phyloP scores from a whole-genome alignment of 1,139 yeast genomes.

The Yamadazyma siamensis region DNA sequence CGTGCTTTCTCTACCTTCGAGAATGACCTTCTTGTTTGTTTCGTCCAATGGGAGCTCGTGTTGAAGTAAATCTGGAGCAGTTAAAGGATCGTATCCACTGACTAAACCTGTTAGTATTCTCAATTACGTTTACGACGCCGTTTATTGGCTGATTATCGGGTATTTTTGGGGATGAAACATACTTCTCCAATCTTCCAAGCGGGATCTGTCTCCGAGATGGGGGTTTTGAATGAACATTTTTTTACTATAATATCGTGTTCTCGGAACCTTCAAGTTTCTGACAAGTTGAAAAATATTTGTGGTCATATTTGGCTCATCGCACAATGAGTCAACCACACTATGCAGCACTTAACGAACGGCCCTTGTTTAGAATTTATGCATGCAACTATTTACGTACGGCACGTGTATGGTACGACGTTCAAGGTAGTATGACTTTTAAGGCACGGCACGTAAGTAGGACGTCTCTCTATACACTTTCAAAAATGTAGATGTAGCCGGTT shows the following conservation, averaged over 20 bases:
- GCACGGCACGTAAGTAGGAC: no score
- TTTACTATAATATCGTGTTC: constrained; percentile 1
- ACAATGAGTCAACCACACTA: no score
- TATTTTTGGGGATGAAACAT: constrained; percentile 20
- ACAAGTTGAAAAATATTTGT: no score
- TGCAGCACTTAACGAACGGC: no score
- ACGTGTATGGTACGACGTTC: no score
- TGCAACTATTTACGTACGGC: no score
- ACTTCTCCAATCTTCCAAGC: constrained; percentile 90
- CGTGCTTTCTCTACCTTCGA: constrained; percentile 75
- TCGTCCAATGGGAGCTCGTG: constrained; percentile 77
- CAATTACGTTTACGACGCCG: neutral
- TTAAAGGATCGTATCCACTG: constrained; percentile 87
- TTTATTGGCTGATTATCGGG: constrained; percentile 1
- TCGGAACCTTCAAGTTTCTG: neutral
- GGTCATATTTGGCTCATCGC: no score
- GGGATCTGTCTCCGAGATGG: constrained; percentile 74
- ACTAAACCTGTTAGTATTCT: constrained; percentile 20
- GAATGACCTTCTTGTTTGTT: constrained; percentile 56
- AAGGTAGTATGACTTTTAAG: no score
- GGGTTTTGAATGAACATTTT: constrained; percentile 80
- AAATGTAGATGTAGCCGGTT: constrained; percentile 63
- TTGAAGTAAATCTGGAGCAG: constrained; percentile 92
- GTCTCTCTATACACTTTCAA: constrained; percentile 17
- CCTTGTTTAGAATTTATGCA: no score